A percentile compares a stretch with the other conserved stretches of the same genome.
Evolutionary conservation across 441 rosid species (phyloP).

Genomic region (Mallotus japonicus): DNA sequence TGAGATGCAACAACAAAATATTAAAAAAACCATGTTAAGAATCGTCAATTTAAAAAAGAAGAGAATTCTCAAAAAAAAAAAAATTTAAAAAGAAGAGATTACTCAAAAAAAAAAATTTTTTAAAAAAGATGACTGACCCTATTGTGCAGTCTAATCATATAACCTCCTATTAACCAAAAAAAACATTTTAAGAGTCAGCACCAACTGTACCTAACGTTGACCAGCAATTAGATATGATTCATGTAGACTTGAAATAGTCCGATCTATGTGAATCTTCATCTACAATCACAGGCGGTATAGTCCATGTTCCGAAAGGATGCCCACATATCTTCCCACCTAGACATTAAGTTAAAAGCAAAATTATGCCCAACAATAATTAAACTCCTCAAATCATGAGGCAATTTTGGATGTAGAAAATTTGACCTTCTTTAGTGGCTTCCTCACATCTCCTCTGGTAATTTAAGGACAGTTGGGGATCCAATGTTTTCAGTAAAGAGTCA

Average conservation of each 20-base stretch:
- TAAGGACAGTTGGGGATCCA: slow-evolving; percentile 61
- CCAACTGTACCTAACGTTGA: background rate
- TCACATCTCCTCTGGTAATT: slow-evolving; percentile 69
- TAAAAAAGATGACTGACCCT: too few species aligned
- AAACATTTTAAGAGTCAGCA: background rate
- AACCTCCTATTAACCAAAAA: background rate
- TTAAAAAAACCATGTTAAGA: too few species aligned
- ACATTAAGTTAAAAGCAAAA: background rate
- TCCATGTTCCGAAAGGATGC: slow-evolving; percentile 73
- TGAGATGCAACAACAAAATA: background rate
- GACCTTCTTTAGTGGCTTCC: slow-evolving; percentile 90
- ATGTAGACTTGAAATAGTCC: slow-evolving; percentile 12
- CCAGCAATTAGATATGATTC: background rate
- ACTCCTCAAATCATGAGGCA: background rate
- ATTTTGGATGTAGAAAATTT: slow-evolving; percentile 8
- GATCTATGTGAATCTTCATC: slow-evolving; percentile 60
- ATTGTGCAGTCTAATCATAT: too few species aligned
- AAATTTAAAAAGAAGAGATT: too few species aligned
- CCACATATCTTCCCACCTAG: slow-evolving; percentile 62
- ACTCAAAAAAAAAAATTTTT: too few species aligned
- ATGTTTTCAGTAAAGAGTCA: slow-evolving; percentile 40
- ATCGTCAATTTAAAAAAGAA: too few species aligned
- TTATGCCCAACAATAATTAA: background rate
- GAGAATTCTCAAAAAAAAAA: too few species aligned
- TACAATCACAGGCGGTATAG: slow-evolving; percentile 59